Percentiles rank a stretch among this genome's conserved stretches.
phyloP scores from a whole-genome alignment of 345 rosid genomes.

The Eutrema japonicum region DNA sequence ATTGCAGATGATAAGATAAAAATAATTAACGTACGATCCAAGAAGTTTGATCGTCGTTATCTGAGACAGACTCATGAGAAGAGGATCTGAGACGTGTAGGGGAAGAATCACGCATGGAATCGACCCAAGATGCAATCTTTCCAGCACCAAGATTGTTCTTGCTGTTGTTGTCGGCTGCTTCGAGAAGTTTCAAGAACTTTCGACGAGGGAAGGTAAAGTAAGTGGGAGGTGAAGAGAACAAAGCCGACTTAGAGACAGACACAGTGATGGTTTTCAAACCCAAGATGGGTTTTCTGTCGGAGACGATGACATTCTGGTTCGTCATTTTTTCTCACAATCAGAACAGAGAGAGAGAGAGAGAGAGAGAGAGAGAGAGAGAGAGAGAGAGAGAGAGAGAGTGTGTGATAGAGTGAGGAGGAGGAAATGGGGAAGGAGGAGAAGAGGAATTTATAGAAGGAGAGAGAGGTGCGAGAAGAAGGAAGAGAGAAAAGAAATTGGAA shows the following conservation, averaged over 20 bases:
- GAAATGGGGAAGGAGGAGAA: conserved; percentile 39
- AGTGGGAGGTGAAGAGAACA: conserved; percentile 50
- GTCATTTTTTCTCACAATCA: conserved; percentile 50
- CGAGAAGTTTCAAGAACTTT: conserved; percentile 54
- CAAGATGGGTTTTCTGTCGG: conserved; percentile 54
- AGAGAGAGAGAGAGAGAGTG: too few species aligned
- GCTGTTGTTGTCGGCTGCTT: conserved; percentile 45
- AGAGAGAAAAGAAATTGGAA: conserved; percentile 16
- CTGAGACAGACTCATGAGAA: conserved; percentile 42
- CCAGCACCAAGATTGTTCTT: conserved; percentile 34
- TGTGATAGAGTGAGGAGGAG: conserved; percentile 40
- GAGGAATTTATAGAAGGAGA: conserved; percentile 48
- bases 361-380: conserved; percentile 6
- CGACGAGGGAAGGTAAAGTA: conserved; percentile 48
- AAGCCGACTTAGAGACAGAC: conserved; percentile 49
- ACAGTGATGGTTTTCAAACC: conserved; percentile 49
- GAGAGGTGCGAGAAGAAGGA: conserved; percentile 26
- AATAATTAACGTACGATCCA: conserved; percentile 66
- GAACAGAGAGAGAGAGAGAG: neutral
- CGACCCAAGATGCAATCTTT: conserved; percentile 64
- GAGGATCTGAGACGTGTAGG: conserved; percentile 72
- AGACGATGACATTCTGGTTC: conserved; percentile 67
- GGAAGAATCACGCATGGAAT: conserved; percentile 89
- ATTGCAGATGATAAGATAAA: neutral
- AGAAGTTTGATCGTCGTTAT: conserved; percentile 48